phyloP scores from a whole-genome alignment of 2,329 filamentous ascomycete species.

The Monosporascus sp. region DNA sequence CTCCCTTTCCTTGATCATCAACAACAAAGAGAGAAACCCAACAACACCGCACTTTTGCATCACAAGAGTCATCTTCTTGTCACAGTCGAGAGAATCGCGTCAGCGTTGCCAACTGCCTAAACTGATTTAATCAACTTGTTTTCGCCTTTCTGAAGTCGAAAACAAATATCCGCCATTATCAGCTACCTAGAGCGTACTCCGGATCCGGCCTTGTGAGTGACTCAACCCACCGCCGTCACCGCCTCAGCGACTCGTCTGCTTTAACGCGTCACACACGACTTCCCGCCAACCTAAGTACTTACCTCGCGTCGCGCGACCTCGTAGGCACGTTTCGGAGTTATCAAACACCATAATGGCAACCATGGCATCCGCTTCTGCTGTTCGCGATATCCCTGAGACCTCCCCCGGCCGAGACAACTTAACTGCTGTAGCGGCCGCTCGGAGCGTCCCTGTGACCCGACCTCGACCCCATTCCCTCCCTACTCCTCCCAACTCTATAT shows the following conservation, averaged over 20 bases:
- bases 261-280: slow-evolving; percentile 16
- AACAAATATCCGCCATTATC: slow-evolving; percentile 23
- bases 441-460: slow-evolving; percentile 58
- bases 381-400: slow-evolving; percentile 62
- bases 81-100: slow-evolving; percentile 56
- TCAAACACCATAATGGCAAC: slow-evolving; percentile 52
- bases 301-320: slow-evolving; percentile 23
- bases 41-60: slow-evolving; percentile 37
- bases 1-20: slow-evolving; percentile 42
- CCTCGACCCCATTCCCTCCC: slow-evolving; percentile 63
- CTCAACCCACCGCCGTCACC: slow-evolving; percentile 14
- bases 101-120: slow-evolving; percentile 42
- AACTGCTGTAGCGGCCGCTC: slow-evolving; percentile 61
- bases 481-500: slow-evolving; percentile 94
- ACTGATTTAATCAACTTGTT: slow-evolving; percentile 24
- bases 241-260: slow-evolving; percentile 3
- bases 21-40: slow-evolving; percentile 32
- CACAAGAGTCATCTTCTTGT: slow-evolving; percentile 50
- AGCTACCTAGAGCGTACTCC: slow-evolving; percentile 24
- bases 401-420: slow-evolving; percentile 63
- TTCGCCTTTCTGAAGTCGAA: slow-evolving; percentile 16
- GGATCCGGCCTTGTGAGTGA: slow-evolving; percentile 32
- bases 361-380: slow-evolving; percentile 61
- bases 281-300: slow-evolving; percentile 15
- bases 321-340: slow-evolving; percentile 44